Conservation (phyloP, 2,329 filamentous ascomycete species). For the Apiospora phragmitis region DNA sequence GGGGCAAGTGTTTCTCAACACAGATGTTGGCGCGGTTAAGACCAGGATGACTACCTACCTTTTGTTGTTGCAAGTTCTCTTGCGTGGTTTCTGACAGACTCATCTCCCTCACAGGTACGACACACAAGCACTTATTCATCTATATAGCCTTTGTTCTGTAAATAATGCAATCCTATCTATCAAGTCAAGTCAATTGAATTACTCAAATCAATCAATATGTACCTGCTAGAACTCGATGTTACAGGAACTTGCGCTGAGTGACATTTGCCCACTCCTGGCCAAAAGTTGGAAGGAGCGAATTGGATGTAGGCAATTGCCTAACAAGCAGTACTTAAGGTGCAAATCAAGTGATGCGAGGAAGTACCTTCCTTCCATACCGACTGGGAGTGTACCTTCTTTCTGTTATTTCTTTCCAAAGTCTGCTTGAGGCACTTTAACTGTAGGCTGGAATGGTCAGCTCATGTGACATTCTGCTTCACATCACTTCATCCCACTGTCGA, state of each 20-base stretch:
- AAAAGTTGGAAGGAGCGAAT: not conserved
- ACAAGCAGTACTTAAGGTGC: too few species aligned
- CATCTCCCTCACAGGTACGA: not conserved
- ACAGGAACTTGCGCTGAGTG: not conserved
- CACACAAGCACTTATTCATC: too few species aligned
- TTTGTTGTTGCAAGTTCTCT: not conserved
- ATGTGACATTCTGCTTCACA: not conserved
- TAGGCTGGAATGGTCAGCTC: not conserved
- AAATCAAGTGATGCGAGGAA: not conserved
- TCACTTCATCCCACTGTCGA: not conserved
- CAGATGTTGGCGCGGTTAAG: not conserved
- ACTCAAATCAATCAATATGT: not conserved
- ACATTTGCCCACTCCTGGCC: not conserved
- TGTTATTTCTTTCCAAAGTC: not conserved
- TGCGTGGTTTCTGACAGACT: not conserved
- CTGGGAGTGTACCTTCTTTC: not conserved
- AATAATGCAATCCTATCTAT: too few species aligned
- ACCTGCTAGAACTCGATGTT: not conserved
- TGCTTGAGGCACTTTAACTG: not conserved
- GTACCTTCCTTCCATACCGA: not conserved
- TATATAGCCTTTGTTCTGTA: too few species aligned
- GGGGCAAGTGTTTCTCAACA: too few species aligned
- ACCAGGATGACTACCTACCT: too few species aligned
- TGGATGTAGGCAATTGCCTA: not conserved
- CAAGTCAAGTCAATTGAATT: not conserved